Percentiles rank a stretch among this genome's conserved stretches.
Conservation (phyloP, 169 alveolate genomes). For the Eimeria brunetti region DNA sequence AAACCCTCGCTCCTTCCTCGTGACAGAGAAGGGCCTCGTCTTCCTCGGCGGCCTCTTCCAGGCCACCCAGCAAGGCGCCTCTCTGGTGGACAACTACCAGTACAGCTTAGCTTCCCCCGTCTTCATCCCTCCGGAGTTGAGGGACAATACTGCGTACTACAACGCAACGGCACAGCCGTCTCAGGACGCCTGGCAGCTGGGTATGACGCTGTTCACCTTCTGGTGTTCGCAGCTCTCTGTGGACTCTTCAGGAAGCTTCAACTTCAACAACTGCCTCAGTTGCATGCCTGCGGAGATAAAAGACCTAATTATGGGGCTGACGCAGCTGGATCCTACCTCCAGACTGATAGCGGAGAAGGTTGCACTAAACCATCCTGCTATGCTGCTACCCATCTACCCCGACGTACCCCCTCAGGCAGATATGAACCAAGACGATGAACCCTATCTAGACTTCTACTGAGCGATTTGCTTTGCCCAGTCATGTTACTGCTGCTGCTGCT, state of each 20-base stretch:
- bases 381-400: slow-evolving; percentile 42
- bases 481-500: neutral
- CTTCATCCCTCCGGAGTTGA: slow-evolving; percentile 55
- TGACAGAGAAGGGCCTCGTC: slow-evolving; percentile 40
- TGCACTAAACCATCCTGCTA: slow-evolving; percentile 36
- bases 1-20: neutral
- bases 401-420: slow-evolving; percentile 19
- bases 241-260: neutral
- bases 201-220: slow-evolving; percentile 58
- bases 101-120: neutral
- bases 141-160: neutral
- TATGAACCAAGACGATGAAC: slow-evolving; percentile 6
- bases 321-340: neutral
- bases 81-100: neutral
- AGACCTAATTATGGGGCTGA: slow-evolving; percentile 14
- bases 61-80: neutral
- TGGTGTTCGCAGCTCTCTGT: slow-evolving; percentile 20
- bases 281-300: slow-evolving; percentile 39
- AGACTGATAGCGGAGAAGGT: neutral
- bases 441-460: neutral
- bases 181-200: slow-evolving; percentile 53
- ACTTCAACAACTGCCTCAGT: neutral
- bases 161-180: neutral
- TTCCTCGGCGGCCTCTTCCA: slow-evolving; percentile 37
- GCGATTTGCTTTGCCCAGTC: neutral